These are phyloP conservation scores for Nakazawaea wickerhamii DNA, from an alignment of 805 yeast genomes.

Conservation along the genomic window DNA sequence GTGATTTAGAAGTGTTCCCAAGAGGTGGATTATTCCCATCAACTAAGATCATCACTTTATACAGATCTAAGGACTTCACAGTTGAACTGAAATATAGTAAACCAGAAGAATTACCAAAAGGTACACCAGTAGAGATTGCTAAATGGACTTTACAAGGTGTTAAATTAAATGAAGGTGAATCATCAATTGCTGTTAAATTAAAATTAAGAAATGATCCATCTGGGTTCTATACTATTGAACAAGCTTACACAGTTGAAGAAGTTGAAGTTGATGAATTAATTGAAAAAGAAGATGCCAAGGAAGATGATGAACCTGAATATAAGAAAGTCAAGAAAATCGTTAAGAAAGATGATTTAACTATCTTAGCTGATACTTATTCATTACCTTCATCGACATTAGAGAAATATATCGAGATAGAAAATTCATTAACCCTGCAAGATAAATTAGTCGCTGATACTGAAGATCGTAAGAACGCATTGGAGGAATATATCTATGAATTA, in stretches of 20 bases:
- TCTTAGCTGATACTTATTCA: slow-evolving; percentile 57
- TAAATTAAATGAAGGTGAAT: slow-evolving; percentile 68
- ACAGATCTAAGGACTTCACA: slow-evolving; percentile 84
- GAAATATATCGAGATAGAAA: slow-evolving; percentile 73
- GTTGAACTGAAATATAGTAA: slow-evolving; percentile 83
- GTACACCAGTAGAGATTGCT: slow-evolving; percentile 63
- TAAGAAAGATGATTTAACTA: slow-evolving; percentile 74
- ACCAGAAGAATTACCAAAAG: slow-evolving; percentile 65
- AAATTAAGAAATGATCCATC: slow-evolving; percentile 97
- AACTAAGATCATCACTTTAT: slow-evolving; percentile 90
- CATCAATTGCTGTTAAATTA: slow-evolving; percentile 77
- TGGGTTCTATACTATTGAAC: slow-evolving; percentile 89
- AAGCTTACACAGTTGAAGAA: slow-evolving; percentile 94
- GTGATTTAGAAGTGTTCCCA: slow-evolving; percentile 95
- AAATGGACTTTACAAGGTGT: slow-evolving; percentile 87
- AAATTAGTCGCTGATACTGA: slow-evolving; percentile 97
- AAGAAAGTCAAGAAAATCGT: slow-evolving; percentile 89
- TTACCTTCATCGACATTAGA: slow-evolving; percentile 52
- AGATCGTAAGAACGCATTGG: slow-evolving; percentile 96
- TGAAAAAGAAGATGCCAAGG: slow-evolving; percentile 49
- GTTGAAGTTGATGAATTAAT: slow-evolving; percentile 82
- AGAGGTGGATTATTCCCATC: slow-evolving; percentile 89
- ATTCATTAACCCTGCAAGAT: slow-evolving; percentile 79
- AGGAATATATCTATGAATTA: slow-evolving; percentile 96
- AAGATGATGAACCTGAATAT: slow-evolving; percentile 78